Evolutionary conservation across 768 basidiomycete genomes (phyloP).

Genomic region (Omphalotus guepiniiformis): DNA sequence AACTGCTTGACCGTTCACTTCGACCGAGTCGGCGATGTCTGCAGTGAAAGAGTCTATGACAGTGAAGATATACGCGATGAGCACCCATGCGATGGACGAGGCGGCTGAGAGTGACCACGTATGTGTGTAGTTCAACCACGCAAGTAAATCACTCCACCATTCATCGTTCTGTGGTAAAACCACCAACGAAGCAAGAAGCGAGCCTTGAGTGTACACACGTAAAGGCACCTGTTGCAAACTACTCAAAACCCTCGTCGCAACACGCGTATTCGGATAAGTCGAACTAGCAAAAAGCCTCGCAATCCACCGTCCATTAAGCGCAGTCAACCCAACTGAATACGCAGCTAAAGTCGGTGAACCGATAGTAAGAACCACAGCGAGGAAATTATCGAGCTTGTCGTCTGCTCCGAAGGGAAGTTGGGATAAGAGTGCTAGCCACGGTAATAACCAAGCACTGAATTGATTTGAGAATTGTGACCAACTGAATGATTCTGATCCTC

Average conservation of each 20-base stretch:
- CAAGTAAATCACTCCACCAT: constrained; percentile 35
- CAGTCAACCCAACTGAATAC: constrained; percentile 40
- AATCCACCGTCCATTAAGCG: constrained; percentile 42
- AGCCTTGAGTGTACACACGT: constrained; percentile 20
- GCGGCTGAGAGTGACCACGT: constrained; percentile 38
- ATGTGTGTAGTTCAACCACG: constrained; percentile 30
- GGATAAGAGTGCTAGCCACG: constrained; percentile 44
- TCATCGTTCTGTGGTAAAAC: constrained; percentile 37
- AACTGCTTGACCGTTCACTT: constrained; percentile 32
- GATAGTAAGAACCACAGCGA: constrained; percentile 37
- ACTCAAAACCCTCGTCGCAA: constrained; percentile 30
- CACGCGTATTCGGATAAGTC: constrained; percentile 25
- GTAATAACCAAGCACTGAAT: constrained; percentile 42
- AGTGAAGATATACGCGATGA: constrained; percentile 39
- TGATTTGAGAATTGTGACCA: constrained; percentile 34
- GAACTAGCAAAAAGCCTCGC: constrained; percentile 25
- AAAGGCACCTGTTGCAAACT: constrained; percentile 41
- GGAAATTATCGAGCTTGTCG: constrained; percentile 36
- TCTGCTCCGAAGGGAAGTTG: constrained; percentile 45
- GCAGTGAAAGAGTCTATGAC: constrained; percentile 30
- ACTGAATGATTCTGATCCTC: neutral
- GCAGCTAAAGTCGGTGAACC: constrained; percentile 42
- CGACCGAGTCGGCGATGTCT: constrained; percentile 7
- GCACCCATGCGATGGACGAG: constrained; percentile 38
- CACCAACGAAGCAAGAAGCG: constrained; percentile 35